Evolutionary conservation across 177 flowering plant species (phyloP), one percentile per base, ranked within the genome.

Genomic region (Vitis hybrid): DNA sequence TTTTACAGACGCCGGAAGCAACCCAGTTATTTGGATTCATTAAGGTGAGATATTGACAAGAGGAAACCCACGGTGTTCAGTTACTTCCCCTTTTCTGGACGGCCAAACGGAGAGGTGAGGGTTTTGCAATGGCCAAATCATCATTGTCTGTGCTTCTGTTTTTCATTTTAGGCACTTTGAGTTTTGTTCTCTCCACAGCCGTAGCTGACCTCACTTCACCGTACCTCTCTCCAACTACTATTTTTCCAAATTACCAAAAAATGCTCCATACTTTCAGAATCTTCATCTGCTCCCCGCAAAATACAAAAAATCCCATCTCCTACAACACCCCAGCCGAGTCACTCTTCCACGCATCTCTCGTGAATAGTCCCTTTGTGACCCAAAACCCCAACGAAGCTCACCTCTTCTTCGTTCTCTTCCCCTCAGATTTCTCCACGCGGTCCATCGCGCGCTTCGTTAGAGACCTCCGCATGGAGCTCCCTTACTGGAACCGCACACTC

Each of bases 401-500:
- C 78, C 83, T 92, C 67, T 92, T 87, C 82, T 83, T 85, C 85
- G 49, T 92, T 56, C 84, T 90, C 30, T 77, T 86, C 76, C 66
- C 86, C 54, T 60, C 78, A 27, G 66, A 64, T 30, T 48, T 62
- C 67, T 72, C 88, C 61, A 56, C 83, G 7, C 88, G 92, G 59
- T 70, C 87, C 3, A 52, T 81, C 24, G 68, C 88, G 14, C 87
- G 89, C 4, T 62, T 69, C 5, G 75, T 92, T 66, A 70, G 78
- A 3, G 74, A 73, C 15, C 62, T 88, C 51, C 83, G 91, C 0
- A 32, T 40, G 21, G 54, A 71, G 8, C 68, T 67, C 63, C 92
- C 95, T 4, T 92, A 76, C 83, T 92, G 97, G 97, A 86, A 92
- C 80, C 89, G 85, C 10, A 82, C 96, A 2, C 94, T 92, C 21